These are phyloP conservation scores for Epichloe uncinata DNA, from an alignment of 2,329 filamentous ascomycete species.

Conservation along the genomic window DNA sequence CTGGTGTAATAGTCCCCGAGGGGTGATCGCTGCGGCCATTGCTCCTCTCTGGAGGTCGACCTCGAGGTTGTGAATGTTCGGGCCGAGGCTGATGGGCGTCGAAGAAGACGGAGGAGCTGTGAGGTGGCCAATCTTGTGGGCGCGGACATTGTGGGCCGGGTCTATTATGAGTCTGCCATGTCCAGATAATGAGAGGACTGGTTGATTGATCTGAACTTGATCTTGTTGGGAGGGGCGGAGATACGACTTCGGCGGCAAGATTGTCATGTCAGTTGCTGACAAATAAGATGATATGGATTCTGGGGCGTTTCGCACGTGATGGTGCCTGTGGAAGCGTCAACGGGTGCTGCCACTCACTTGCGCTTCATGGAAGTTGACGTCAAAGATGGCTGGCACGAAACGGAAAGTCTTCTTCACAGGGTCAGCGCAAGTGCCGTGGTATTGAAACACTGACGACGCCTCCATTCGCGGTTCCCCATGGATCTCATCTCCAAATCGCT, in stretches of 20 bases:
- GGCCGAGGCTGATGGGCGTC: constrained; percentile 10
- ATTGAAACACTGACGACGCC: too few species aligned
- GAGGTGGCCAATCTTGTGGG: constrained; percentile 17
- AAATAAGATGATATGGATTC: not conserved
- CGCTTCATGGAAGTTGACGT: too few species aligned
- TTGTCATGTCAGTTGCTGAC: not conserved
- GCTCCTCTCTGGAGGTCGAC: constrained; percentile 9
- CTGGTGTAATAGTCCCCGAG: constrained; percentile 46
- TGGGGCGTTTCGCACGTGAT: not conserved
- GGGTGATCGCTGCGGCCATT: constrained; percentile 28
- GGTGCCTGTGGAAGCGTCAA: not conserved
- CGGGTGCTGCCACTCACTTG: too few species aligned
- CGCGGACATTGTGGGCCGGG: constrained; percentile 15
- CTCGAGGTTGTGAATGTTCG: constrained; percentile 17
- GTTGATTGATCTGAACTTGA: not conserved
- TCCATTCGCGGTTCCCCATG: not conserved
- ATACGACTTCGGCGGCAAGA: not conserved
- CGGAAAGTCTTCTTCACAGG: too few species aligned
- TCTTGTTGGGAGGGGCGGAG: not conserved
- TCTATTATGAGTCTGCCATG: not conserved
- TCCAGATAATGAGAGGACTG: not conserved
- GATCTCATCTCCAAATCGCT: not conserved
- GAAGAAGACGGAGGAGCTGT: constrained; percentile 17
- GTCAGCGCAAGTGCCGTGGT: too few species aligned
- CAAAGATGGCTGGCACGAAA: too few species aligned